Percentiles rank a stretch among this genome's conserved stretches.
Conservation (phyloP, 371 early-diverging fungal species). For the Syncephalastrum racemosum region DNA sequence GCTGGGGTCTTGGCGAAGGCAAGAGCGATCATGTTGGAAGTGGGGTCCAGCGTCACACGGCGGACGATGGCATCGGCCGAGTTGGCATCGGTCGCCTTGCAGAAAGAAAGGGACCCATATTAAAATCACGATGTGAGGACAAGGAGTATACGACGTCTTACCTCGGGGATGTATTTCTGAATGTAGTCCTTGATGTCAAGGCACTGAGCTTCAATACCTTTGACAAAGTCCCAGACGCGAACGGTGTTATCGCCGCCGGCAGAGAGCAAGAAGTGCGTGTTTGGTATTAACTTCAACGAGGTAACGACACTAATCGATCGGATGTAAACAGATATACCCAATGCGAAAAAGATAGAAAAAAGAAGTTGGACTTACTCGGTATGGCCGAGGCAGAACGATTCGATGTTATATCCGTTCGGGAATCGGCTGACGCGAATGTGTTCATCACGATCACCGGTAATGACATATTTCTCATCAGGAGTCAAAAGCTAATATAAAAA, state of each 20-base stretch:
- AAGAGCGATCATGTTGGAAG: constrained; percentile 25
- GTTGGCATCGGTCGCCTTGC: constrained; percentile 43
- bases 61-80: constrained; percentile 41
- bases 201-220: constrained; percentile 41
- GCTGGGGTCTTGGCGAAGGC: constrained; percentile 43
- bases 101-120: not conserved
- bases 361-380: constrained; percentile 57
- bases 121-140: too few species aligned
- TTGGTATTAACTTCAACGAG: constrained; percentile 46
- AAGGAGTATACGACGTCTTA: constrained; percentile 7
- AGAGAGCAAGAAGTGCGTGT: constrained; percentile 61
- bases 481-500: constrained; percentile 42
- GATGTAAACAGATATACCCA: not conserved
- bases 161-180: constrained; percentile 42
- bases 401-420: constrained; percentile 88
- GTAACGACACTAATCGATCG: constrained; percentile 63
- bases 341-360: not conserved
- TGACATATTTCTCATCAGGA: constrained; percentile 61
- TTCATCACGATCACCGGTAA: constrained; percentile 96
- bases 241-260: constrained; percentile 88
- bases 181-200: constrained; percentile 45
- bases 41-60: constrained; percentile 19
- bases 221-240: constrained; percentile 74
- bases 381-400: constrained; percentile 91
- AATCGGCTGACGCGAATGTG: constrained; percentile 90